A percentile compares a stretch with the other conserved stretches of the same genome.
phyloP scores from a whole-genome alignment of 176 grass and related monocot species.

The Ananas comosus region DNA sequence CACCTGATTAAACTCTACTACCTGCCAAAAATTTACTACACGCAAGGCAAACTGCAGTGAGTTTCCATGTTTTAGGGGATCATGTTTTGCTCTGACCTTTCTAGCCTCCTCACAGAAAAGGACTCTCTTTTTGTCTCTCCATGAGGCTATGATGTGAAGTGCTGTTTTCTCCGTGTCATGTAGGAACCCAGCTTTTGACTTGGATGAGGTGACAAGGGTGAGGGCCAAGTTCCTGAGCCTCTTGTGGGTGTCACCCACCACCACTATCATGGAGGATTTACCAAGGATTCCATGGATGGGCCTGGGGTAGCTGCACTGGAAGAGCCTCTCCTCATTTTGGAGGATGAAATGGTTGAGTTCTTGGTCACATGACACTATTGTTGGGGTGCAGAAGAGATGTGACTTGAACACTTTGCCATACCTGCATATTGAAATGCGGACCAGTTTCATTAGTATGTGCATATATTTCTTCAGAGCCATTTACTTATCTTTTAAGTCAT shows the following conservation, averaged over 20 bases:
- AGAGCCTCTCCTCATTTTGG: conserved; percentile 84
- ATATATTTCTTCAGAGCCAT: too few species aligned
- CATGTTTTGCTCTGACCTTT: conserved; percentile 45
- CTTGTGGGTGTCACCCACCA: conserved; percentile 79
- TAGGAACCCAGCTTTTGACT: conserved; percentile 65
- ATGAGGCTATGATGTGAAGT: conserved; percentile 44
- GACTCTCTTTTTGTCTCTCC: conserved; percentile 24
- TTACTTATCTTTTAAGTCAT: too few species aligned
- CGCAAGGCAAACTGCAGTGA: not conserved
- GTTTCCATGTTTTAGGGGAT: conserved; percentile 31
- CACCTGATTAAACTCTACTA: too few species aligned
- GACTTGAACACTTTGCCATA: conserved; percentile 88
- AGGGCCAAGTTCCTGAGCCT: conserved; percentile 61
- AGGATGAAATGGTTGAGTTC: conserved; percentile 96
- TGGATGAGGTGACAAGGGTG: conserved; percentile 60
- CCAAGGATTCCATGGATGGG: conserved; percentile 85
- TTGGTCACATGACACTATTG: conserved; percentile 74
- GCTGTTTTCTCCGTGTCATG: conserved; percentile 63
- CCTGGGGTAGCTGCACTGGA: conserved; percentile 82
- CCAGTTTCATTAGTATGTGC: too few species aligned
- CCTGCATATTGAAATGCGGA: conserved; percentile 23
- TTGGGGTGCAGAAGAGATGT: conserved; percentile 69
- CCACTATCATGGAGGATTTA: conserved; percentile 86
- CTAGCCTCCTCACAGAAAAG: conserved; percentile 69
- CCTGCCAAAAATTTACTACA: too few species aligned